phyloP scores from a whole-genome alignment of 805 yeast species.

The Grigorovia transvaalensis region DNA sequence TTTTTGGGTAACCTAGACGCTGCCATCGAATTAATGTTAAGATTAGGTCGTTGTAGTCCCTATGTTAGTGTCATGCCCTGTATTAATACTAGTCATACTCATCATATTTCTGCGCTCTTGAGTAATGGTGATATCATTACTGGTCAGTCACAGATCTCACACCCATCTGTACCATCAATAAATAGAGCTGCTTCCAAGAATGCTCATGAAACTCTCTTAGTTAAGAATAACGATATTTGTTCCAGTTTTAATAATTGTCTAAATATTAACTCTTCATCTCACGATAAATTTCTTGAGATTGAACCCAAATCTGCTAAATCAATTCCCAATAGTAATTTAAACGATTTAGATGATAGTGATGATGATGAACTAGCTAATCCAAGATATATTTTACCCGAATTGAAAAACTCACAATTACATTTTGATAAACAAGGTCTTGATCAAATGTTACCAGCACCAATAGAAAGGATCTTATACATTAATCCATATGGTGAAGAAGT shows the following conservation, averaged over 20 bases:
- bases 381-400: constrained; percentile 50
- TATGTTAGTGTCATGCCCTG: constrained; percentile 64
- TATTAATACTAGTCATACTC: constrained; percentile 72
- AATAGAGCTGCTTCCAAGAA: constrained; percentile 3
- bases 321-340: constrained; percentile 9
- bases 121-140: constrained; percentile 62
- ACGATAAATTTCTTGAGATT: not conserved
- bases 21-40: constrained; percentile 64
- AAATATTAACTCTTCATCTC: not conserved
- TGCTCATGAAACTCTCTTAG: not conserved
- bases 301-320: not conserved
- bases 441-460: constrained; percentile 63
- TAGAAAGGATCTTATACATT: constrained; percentile 63
- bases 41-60: constrained; percentile 38
- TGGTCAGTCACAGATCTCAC: constrained; percentile 91
- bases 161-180: constrained; percentile 39
- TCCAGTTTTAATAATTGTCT: not conserved
- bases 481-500: constrained; percentile 85
- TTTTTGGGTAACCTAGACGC: constrained; percentile 79
- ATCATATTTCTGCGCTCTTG: constrained; percentile 72
- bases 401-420: constrained; percentile 62
- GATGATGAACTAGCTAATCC: constrained; percentile 53
- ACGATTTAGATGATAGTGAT: constrained; percentile 32
- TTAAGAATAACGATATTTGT: not conserved
- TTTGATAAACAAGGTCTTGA: constrained; percentile 47